phyloP scores from a whole-genome alignment of 139 green algal species.

The Chlamydomonas asymmetrica region DNA sequence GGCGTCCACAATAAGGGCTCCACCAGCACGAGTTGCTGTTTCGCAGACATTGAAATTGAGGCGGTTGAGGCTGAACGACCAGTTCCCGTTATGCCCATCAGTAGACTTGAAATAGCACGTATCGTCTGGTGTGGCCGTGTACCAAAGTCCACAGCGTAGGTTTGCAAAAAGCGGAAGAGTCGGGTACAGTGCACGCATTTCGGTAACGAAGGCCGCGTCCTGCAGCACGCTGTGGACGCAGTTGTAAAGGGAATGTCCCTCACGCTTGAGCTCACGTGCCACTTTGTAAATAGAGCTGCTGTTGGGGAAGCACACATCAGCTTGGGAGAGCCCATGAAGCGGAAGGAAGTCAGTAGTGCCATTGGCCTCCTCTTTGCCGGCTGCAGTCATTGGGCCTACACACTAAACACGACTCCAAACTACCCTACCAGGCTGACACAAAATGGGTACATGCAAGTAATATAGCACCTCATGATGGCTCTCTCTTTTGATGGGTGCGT shows the following conservation, averaged over 20 bases:
- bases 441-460: too few relatives aligned
- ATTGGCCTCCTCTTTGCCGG: too few relatives aligned
- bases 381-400: too few relatives aligned
- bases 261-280: constrained; percentile 32
- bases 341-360: too few relatives aligned
- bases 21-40: constrained; percentile 50
- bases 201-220: constrained; percentile 77
- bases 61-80: constrained; percentile 82
- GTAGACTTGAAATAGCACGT: constrained; percentile 97
- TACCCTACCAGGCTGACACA: too few relatives aligned
- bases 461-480: too few relatives aligned
- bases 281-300: constrained; percentile 26
- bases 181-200: constrained; percentile 60
- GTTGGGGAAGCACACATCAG: background rate
- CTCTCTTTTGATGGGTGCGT: too few relatives aligned
- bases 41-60: constrained; percentile 86
- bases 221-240: constrained; percentile 69
- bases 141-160: constrained; percentile 91
- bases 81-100: constrained; percentile 89
- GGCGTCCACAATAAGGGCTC: constrained; percentile 88
- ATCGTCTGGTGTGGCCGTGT: constrained; percentile 28
- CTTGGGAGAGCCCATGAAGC: too few relatives aligned
- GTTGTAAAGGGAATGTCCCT: constrained; percentile 75
- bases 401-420: too few relatives aligned
- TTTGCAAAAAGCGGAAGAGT: constrained; percentile 82